These are phyloP conservation scores for Dendrothele bispora DNA, from an alignment of 768 basidiomycete species.

Conservation along the genomic window DNA sequence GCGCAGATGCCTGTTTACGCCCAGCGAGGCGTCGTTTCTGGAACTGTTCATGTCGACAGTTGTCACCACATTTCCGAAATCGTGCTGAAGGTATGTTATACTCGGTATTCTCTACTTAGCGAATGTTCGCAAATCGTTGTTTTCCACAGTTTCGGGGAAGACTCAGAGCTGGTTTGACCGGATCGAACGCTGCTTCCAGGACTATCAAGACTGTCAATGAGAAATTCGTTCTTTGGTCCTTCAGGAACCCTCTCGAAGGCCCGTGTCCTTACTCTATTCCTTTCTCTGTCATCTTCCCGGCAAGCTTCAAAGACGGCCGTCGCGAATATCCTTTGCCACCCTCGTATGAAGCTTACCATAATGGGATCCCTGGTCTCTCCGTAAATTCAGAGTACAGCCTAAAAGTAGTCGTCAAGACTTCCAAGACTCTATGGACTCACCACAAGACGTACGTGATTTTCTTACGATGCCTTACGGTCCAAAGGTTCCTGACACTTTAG, in stretches of 20 bases:
- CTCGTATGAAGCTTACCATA: constrained; percentile 4
- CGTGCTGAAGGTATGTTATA: neutral
- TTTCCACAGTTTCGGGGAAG: constrained; percentile 2
- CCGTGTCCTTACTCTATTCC: constrained; percentile 2
- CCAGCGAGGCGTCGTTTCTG: neutral
- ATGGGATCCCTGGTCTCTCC: too few species aligned
- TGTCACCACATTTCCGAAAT: constrained; percentile 1
- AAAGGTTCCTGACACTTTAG: neutral
- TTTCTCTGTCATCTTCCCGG: constrained; percentile 3
- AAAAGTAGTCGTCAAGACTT: constrained; percentile 1
- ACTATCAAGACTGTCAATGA: constrained; percentile 4
- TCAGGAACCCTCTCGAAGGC: too few species aligned
- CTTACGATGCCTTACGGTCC: neutral
- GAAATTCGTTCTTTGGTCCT: constrained; percentile 6
- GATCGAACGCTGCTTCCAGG: constrained; percentile 1
- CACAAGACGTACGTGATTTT: neutral
- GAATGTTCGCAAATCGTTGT: neutral
- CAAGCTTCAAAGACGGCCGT: constrained; percentile 7
- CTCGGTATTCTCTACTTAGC: too few species aligned
- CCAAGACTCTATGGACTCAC: neutral
- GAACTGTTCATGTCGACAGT: constrained; percentile 1
- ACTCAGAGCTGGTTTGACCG: neutral
- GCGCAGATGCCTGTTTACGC: constrained; percentile 3
- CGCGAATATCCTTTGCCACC: constrained; percentile 5
- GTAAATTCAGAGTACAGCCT: constrained; percentile 2